Base-by-base conservation (phyloP, 1,139 yeast genomes). In the Candida anutae region DNA sequence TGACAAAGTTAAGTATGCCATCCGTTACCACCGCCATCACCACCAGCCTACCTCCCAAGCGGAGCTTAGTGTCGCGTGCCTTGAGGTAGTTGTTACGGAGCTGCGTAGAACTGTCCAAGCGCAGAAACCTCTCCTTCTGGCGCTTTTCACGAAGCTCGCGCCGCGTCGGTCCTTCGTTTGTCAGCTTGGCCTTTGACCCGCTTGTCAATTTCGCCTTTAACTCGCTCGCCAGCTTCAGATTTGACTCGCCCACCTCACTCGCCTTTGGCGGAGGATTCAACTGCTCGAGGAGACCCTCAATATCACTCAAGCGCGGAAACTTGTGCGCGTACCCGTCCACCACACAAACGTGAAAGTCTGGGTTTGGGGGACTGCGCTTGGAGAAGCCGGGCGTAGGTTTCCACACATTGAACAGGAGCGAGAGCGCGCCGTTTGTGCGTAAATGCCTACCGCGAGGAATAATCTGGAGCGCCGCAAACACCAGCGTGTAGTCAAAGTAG, bases 271-370 rank as follows among this genome's bases (percentile, higher is more conserved):
- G n/a, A n/a, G n/a, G n/a, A 3, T 16, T 21, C n/a, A 10, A 8
- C 8, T 11, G 6, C 8, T 10, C n/a, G 3, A 30, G 25, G 28
- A 5, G 45, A 32, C 15, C 48, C 43, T 13, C 23, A 3, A 71
- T 48, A 6, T 62, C 58, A 2, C 40, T 24, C 11, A 75, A 44
- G 0, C 67, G 54, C 0, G 95, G 94, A 40, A 84, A 69, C 9
- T 50, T 48, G 6, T 55, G 42, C 8, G 53, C 50, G 15, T 69
- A 62, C 1, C 80, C 69, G 34, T 75, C 71, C 4, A 72, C 59
- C 0, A 85, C 74, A 3, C 73, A 64, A 1, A 88, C 53, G 38
- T 79, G 85, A 45, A 74, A 88, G 48, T 88, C 90, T 1, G 96
- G 94, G 1, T 47, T 38, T 0, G 56, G 53, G 0, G 84, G 81